Conservation (phyloP, 805 yeast genomes). For the Kluyveromyces siamensis region DNA sequence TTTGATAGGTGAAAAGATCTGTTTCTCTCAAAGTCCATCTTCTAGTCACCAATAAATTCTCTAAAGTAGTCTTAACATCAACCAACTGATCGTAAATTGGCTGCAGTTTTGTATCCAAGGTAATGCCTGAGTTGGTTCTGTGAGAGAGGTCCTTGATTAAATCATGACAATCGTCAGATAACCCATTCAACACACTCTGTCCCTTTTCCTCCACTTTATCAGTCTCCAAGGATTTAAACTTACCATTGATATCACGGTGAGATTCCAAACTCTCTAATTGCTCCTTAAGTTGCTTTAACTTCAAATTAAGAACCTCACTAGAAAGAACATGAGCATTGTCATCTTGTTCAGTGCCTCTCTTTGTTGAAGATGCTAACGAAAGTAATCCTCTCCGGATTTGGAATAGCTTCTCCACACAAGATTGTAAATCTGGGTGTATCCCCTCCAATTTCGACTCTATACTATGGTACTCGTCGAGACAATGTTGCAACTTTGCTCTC, state of each 20-base stretch:
- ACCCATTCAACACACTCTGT: conserved; percentile 52
- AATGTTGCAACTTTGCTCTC: conserved; percentile 54
- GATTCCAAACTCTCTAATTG: conserved; percentile 37
- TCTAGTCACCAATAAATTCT: conserved; percentile 78
- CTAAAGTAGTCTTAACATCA: conserved; percentile 63
- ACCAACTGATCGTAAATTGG: conserved; percentile 56
- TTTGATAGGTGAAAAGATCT: conserved; percentile 79
- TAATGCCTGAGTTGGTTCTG: conserved; percentile 21
- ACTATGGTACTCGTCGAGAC: conserved; percentile 46
- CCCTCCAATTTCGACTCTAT: conserved; percentile 49
- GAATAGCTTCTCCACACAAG: conserved; percentile 51
- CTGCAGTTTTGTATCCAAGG: conserved; percentile 42
- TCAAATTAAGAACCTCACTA: conserved; percentile 20
- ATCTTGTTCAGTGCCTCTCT: conserved; percentile 12
- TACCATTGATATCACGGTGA: conserved; percentile 48
- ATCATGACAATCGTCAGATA: conserved; percentile 76
- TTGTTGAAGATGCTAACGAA: conserved; percentile 36
- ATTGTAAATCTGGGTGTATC: conserved; percentile 41
- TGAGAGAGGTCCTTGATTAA: conserved; percentile 59
- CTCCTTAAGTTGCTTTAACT: conserved; percentile 25
- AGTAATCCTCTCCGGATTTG: conserved; percentile 54
- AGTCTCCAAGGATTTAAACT: conserved; percentile 35
- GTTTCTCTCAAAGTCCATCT: conserved; percentile 98
- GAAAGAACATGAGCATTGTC: conserved; percentile 11
- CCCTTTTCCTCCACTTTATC: conserved; percentile 30